Evolutionary conservation across 2,329 filamentous ascomycete species (phyloP).

Genomic region (Aspergillus eucalypticola): DNA sequence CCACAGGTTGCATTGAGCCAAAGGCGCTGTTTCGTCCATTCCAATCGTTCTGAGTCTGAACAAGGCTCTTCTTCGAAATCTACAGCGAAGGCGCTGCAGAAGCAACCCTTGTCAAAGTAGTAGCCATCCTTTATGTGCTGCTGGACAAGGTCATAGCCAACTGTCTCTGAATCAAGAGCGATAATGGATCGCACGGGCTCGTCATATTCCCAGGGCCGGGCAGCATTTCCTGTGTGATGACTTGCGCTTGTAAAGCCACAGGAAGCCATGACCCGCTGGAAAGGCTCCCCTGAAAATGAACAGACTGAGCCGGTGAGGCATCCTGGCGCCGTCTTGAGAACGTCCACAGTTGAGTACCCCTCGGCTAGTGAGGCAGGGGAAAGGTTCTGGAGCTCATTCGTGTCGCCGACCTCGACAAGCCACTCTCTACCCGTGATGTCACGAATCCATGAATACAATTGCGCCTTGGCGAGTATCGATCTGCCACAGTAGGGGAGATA

Average conservation of each 20-base stretch:
- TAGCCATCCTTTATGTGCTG: neutral
- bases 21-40: constrained; percentile 9
- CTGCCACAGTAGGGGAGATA: constrained; percentile 8
- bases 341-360: constrained; percentile 1
- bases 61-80: neutral
- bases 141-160: constrained; percentile 3
- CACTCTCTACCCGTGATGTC: constrained; percentile 10
- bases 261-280: constrained; percentile 8
- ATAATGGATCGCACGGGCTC: neutral
- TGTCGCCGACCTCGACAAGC: constrained; percentile 10
- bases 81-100: constrained; percentile 7
- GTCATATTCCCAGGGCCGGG: constrained; percentile 11
- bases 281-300: neutral
- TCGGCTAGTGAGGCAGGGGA: constrained; percentile 6
- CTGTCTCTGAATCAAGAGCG: constrained; percentile 9
- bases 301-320: constrained; percentile 3
- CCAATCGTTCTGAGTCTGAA: neutral
- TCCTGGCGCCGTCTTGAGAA: neutral
- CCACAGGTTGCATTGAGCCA: constrained; percentile 11
- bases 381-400: constrained; percentile 1
- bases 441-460: constrained; percentile 7
- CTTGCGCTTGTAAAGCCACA: constrained; percentile 6
- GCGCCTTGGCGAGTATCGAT: constrained; percentile 11
- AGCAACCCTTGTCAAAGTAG: constrained; percentile 11
- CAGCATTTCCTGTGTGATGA: constrained; percentile 9